These are phyloP conservation scores for Zoysia matrella DNA, from an alignment of 202 grass and related monocot species.

Conservation along the genomic window DNA sequence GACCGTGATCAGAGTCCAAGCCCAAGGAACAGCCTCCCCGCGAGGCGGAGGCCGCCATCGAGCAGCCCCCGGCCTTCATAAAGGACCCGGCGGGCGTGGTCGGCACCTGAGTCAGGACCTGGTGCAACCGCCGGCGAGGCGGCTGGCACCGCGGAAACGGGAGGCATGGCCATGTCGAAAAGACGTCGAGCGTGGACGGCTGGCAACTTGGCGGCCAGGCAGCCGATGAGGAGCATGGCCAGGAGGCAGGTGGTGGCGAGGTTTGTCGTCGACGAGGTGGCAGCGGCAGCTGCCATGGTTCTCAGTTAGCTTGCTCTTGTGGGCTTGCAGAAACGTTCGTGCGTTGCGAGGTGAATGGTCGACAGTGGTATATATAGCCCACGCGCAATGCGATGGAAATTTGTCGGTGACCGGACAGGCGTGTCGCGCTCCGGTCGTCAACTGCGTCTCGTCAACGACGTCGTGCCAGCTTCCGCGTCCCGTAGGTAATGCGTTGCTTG, in stretches of 20 bases:
- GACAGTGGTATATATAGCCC: background rate
- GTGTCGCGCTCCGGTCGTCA: background rate
- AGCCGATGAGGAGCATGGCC: constrained; percentile 28
- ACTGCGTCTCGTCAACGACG: background rate
- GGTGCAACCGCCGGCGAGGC: constrained; percentile 7
- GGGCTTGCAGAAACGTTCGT: background rate
- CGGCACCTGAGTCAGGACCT: constrained; percentile 1
- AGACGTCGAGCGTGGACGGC: constrained; percentile 38
- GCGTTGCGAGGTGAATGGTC: no score
- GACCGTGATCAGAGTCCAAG: constrained; percentile 18
- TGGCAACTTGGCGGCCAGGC: background rate
- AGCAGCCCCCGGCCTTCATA: constrained; percentile 26
- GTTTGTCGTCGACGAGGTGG: background rate
- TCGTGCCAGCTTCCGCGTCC: background rate
- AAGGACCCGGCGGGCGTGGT: background rate
- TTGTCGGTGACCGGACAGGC: background rate
- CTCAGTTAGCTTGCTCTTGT: background rate
- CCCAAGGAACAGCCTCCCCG: constrained; percentile 47
- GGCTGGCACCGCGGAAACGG: background rate
- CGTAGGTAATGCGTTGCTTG: background rate
- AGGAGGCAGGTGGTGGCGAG: constrained; percentile 40
- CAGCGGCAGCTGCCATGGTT: background rate
- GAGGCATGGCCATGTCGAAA: constrained; percentile 21
- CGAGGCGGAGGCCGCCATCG: constrained; percentile 28
- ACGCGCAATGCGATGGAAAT: background rate